Conservation (phyloP, 176 grass and related monocot species). For the Raddia distichophylla region DNA sequence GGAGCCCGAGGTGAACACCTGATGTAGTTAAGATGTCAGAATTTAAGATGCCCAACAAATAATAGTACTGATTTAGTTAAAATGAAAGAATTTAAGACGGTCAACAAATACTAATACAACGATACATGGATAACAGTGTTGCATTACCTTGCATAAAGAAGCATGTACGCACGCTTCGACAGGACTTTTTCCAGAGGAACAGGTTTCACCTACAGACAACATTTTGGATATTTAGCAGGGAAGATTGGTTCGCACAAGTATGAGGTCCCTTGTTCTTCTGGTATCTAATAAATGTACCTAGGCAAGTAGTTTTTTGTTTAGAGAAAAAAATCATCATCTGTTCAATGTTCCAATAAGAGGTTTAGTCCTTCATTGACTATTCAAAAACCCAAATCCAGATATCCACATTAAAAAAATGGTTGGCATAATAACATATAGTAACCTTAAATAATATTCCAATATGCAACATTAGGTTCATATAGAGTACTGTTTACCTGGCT, state of each 20-base stretch:
- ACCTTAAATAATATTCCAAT: slow-evolving; percentile 30
- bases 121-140: neutral
- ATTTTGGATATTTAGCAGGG: neutral
- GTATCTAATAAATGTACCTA: slow-evolving; percentile 9
- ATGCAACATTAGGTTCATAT: slow-evolving; percentile 15
- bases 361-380: slow-evolving; percentile 9
- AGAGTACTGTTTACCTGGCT: slow-evolving; percentile 59
- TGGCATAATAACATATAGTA: neutral
- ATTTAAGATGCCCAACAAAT: slow-evolving; percentile 26
- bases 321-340: slow-evolving; percentile 13
- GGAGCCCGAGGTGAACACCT: slow-evolving; percentile 88
- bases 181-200: slow-evolving; percentile 61
- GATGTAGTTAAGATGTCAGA: slow-evolving; percentile 29
- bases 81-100: slow-evolving; percentile 18
- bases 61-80: slow-evolving; percentile 46
- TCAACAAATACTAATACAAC: slow-evolving; percentile 7
- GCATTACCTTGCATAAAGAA: slow-evolving; percentile 87
- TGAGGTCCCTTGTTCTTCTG: neutral
- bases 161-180: slow-evolving; percentile 82
- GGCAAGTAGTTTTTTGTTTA: slow-evolving; percentile 15
- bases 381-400: neutral
- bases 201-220: slow-evolving; percentile 65
- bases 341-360: slow-evolving; percentile 14
- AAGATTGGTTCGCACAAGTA: slow-evolving; percentile 22
- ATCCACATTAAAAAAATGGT: slow-evolving; percentile 20